Percentiles rank a stretch among this genome's conserved stretches.
phyloP scores from a whole-genome alignment of 768 basidiomycete species.

The Termitomyces sp. region DNA sequence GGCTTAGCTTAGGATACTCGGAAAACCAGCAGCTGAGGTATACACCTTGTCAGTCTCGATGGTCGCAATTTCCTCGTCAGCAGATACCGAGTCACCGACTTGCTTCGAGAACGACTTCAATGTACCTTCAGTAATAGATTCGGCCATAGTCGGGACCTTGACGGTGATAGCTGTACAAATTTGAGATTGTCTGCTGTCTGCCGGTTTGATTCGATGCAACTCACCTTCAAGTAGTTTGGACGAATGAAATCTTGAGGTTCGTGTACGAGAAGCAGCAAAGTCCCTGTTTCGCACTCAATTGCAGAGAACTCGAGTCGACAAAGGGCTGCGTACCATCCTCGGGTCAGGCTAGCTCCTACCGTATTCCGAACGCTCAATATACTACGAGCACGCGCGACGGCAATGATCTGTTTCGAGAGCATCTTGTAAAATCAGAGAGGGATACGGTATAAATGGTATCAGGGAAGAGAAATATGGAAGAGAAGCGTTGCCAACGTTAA shows the following conservation, averaged over 20 bases:
- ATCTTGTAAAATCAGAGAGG: constrained; percentile 29
- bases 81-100: constrained; percentile 85
- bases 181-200: not conserved
- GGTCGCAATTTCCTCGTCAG: constrained; percentile 94
- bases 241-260: constrained; percentile 64
- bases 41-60: constrained; percentile 98
- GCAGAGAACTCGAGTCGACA: constrained; percentile 9
- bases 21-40: not conserved
- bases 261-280: constrained; percentile 40
- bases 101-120: constrained; percentile 93
- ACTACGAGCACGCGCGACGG: constrained; percentile 60
- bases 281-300: constrained; percentile 32
- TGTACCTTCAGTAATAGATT: constrained; percentile 97
- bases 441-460: not conserved
- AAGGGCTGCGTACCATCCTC: constrained; percentile 40
- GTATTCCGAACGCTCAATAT: constrained; percentile 29
- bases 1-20: constrained; percentile 3
- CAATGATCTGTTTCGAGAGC: constrained; percentile 69
- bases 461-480: not conserved
- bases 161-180: constrained; percentile 69
- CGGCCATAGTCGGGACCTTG: constrained; percentile 97
- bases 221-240: constrained; percentile 67
- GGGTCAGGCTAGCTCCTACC: constrained; percentile 30
- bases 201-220: constrained; percentile 8
- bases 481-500: not conserved